Evolutionary conservation across 345 rosid species (phyloP).

Genomic region (Ricinus communis): DNA sequence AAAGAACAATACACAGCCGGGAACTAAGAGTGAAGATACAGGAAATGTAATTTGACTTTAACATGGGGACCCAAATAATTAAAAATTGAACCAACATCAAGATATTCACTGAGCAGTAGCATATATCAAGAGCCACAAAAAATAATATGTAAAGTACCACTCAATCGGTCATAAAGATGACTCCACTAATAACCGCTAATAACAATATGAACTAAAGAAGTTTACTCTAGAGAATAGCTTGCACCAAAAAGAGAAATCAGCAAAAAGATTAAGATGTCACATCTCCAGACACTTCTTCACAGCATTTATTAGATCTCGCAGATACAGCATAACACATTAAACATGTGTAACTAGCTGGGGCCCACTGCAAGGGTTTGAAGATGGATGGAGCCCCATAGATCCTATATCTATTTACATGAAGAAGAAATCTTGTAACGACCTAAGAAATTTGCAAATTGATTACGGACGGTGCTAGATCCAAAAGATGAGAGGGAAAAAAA

Average conservation of each 20-base stretch:
- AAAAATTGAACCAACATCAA: neutral
- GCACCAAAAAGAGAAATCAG: neutral
- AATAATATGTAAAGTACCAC: neutral
- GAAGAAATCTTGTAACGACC: no score
- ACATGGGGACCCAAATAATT: neutral
- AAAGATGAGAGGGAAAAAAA: neutral
- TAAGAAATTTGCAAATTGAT: neutral
- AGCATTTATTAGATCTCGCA: no score
- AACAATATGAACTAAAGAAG: neutral
- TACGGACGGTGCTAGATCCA: neutral
- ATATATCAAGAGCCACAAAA: neutral
- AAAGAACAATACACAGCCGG: neutral
- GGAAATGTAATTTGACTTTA: neutral
- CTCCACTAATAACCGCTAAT: neutral
- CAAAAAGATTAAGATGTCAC: neutral
- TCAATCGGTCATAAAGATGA: neutral
- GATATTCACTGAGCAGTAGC: neutral
- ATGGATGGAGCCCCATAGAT: neutral
- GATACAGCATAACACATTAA: no score
- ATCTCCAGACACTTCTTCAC: neutral
- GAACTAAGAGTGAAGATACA: slow-evolving; percentile 1
- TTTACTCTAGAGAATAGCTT: neutral
- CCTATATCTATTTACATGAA: no score
- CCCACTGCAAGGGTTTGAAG: neutral
- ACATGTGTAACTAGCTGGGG: neutral